Evolutionary conservation across 2,329 filamentous ascomycete species (phyloP).

Genomic region (Cryoendolithus antarcticus): DNA sequence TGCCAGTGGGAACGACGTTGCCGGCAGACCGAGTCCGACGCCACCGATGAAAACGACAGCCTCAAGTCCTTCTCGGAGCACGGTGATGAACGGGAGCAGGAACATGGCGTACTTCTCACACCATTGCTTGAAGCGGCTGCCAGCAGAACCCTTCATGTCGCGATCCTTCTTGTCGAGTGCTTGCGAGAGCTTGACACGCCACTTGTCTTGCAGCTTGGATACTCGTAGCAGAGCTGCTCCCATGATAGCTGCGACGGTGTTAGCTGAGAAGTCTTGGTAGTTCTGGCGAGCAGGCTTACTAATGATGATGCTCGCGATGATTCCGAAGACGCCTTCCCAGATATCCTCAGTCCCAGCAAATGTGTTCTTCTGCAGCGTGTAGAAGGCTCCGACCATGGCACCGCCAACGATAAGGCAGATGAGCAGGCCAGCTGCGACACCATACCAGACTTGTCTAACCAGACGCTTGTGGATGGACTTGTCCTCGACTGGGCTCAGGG

Average conservation of each 20-base stretch:
- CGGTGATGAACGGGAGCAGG: constrained; percentile 71
- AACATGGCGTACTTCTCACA: constrained; percentile 78
- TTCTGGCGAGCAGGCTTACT: too few relatives aligned
- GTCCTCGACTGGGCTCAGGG: constrained; percentile 55
- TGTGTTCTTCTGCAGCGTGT: constrained; percentile 52
- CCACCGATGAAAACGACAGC: constrained; percentile 78
- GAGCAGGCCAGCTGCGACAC: constrained; percentile 48
- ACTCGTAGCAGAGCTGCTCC: constrained; percentile 70
- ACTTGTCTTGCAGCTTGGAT: constrained; percentile 74
- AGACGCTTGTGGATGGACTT: constrained; percentile 46
- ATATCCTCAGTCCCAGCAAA: constrained; percentile 61
- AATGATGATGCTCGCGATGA: constrained; percentile 46
- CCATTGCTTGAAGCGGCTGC: constrained; percentile 46
- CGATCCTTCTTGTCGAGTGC: constrained; percentile 48
- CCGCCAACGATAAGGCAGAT: constrained; percentile 54
- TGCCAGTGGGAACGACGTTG: constrained; percentile 63
- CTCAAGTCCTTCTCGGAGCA: constrained; percentile 77
- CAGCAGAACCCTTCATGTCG: constrained; percentile 24
- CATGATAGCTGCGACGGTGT: constrained; percentile 69
- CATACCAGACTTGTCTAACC: constrained; percentile 51
- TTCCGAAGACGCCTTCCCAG: constrained; percentile 68
- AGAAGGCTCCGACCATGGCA: constrained; percentile 61
- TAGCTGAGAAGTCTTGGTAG: constrained; percentile 29
- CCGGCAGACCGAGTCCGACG: constrained; percentile 64
- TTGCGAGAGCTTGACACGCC: constrained; percentile 68